Percentiles rank a stretch among this genome's conserved stretches.
These are phyloP conservation scores for Kwoniella dejecticola DNA, from an alignment of 768 basidiomycete species.

Conservation along the genomic window DNA sequence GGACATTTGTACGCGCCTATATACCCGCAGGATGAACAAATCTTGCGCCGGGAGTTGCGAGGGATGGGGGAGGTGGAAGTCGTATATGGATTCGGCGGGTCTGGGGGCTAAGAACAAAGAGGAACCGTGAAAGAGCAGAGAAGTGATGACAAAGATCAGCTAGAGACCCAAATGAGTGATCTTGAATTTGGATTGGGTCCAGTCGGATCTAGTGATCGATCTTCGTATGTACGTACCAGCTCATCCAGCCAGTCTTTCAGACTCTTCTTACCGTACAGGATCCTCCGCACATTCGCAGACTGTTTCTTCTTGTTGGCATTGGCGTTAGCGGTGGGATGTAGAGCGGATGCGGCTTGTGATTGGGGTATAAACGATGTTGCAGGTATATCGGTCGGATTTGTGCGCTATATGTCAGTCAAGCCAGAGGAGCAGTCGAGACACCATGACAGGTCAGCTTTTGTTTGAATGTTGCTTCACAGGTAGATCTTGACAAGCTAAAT, in stretches of 20 bases:
- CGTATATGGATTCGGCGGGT: slow-evolving; percentile 39
- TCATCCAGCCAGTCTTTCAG: slow-evolving; percentile 52
- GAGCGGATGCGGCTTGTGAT: background rate
- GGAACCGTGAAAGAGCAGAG: too few species aligned
- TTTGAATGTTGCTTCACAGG: background rate
- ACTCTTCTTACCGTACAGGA: slow-evolving; percentile 47
- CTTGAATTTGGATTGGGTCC: background rate
- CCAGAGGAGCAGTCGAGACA: background rate
- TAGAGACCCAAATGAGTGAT: background rate
- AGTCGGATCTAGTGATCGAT: background rate
- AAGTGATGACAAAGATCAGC: background rate
- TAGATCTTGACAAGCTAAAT: too few species aligned
- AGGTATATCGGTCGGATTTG: slow-evolving; percentile 53
- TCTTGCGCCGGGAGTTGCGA: slow-evolving; percentile 29
- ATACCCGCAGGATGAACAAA: slow-evolving; percentile 54
- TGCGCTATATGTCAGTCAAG: slow-evolving; percentile 32
- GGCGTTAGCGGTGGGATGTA: slow-evolving; percentile 2
- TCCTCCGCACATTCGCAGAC: slow-evolving; percentile 43
- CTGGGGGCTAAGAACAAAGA: slow-evolving; percentile 27
- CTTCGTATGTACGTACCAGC: slow-evolving; percentile 32
- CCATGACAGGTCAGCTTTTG: background rate
- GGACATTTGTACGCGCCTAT: slow-evolving; percentile 45
- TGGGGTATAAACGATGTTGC: slow-evolving; percentile 36
- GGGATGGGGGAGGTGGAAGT: slow-evolving; percentile 32
- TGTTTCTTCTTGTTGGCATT: slow-evolving; percentile 44